phyloP scores from a whole-genome alignment of 1,139 yeast genomes.

The Maudiozyma humilis region DNA sequence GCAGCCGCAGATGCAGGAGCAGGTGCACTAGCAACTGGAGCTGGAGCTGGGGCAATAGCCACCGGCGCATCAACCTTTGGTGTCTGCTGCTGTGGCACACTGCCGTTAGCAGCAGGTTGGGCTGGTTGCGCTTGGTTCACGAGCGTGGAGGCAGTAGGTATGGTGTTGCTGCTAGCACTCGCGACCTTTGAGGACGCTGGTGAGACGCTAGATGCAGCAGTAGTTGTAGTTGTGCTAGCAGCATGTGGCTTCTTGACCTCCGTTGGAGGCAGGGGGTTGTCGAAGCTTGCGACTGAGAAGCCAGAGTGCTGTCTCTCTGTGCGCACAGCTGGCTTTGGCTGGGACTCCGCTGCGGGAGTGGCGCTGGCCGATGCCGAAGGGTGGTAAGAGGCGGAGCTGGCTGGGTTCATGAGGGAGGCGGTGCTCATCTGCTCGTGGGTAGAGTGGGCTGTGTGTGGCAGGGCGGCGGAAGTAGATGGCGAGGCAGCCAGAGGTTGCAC shows the following conservation, averaged over 20 bases:
- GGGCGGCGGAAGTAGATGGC: neutral
- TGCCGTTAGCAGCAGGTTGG: too few species aligned
- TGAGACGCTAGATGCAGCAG: constrained; percentile 1
- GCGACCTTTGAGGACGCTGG: neutral
- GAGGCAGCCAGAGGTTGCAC: too few species aligned
- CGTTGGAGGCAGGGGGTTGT: constrained; percentile 22
- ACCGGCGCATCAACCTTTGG: neutral
- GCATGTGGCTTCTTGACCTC: neutral
- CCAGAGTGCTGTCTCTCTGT: constrained; percentile 12
- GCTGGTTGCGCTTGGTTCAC: neutral
- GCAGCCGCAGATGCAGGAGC: neutral
- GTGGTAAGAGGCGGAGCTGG: neutral
- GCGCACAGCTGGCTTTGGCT: neutral
- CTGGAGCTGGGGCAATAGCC: neutral
- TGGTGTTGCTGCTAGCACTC: neutral
- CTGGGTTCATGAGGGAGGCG: too few species aligned
- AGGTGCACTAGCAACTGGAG: neutral
- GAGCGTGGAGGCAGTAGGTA: neutral
- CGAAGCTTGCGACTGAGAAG: constrained; percentile 26
- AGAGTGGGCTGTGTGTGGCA: neutral
- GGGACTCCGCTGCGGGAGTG: neutral
- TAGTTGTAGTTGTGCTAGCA: neutral
- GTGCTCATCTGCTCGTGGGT: constrained; percentile 5
- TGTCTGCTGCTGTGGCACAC: neutral
- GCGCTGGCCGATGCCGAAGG: too few species aligned